A percentile compares a stretch with the other conserved stretches of the same genome.
Conservation (phyloP, 2,329 filamentous ascomycete species). For the Epichloe amarillans region DNA sequence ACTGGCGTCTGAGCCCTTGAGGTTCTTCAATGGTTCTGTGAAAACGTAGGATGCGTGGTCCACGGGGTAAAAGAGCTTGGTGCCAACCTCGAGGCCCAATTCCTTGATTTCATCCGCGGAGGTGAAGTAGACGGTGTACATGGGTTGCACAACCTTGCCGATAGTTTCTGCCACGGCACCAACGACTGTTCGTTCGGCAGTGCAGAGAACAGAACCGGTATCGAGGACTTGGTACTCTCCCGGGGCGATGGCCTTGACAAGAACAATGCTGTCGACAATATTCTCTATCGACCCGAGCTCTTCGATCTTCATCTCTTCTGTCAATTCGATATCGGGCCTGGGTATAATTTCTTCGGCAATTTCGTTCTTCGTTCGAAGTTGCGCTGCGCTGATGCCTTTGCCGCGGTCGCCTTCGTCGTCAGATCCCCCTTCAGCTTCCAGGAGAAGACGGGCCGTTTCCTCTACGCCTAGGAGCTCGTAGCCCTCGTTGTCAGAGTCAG, state of each 20-base stretch:
- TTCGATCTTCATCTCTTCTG: constrained; percentile 61
- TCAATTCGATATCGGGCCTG: constrained; percentile 69
- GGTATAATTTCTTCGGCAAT: constrained; percentile 47
- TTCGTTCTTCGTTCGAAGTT: constrained; percentile 76
- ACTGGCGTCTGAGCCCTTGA: constrained; percentile 87
- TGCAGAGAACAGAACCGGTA: constrained; percentile 69
- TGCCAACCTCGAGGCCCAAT: constrained; percentile 53
- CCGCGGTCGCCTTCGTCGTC: constrained; percentile 56
- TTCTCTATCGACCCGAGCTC: constrained; percentile 63
- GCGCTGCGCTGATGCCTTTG: constrained; percentile 25
- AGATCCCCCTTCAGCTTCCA: constrained; percentile 72
- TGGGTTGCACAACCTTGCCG: constrained; percentile 70
- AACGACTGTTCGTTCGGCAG: constrained; percentile 59
- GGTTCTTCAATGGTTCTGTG: constrained; percentile 62
- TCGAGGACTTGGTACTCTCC: constrained; percentile 81
- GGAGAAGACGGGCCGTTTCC: constrained; percentile 71
- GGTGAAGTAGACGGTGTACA: constrained; percentile 71
- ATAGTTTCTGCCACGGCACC: constrained; percentile 77
- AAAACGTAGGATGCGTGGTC: constrained; percentile 74
- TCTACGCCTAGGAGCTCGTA: constrained; percentile 68
- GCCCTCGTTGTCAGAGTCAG: constrained; percentile 43
- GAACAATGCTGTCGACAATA: constrained; percentile 62
- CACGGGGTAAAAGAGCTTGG: constrained; percentile 66
- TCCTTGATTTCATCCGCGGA: constrained; percentile 54
- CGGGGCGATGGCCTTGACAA: constrained; percentile 67